These are phyloP conservation scores for Botrytis medusae DNA, from an alignment of 2,329 filamentous ascomycete species.

Conservation along the genomic window DNA sequence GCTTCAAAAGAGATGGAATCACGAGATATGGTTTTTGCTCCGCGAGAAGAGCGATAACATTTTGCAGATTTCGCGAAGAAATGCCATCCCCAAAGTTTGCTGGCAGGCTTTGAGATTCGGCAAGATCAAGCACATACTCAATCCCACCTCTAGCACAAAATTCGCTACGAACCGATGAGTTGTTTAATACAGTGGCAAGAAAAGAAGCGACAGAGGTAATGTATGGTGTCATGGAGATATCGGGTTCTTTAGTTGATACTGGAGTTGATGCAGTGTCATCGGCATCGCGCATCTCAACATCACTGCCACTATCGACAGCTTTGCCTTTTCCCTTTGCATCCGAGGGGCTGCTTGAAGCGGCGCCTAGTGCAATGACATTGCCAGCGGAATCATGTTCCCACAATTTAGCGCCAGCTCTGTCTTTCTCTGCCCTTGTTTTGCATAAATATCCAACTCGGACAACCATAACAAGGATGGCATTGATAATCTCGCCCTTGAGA, in stretches of 20 bases:
- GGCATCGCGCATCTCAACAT: conserved; percentile 67
- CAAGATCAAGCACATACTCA: conserved; percentile 80
- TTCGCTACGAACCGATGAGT: conserved; percentile 42
- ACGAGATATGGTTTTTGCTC: conserved; percentile 79
- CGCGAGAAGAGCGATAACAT: conserved; percentile 73
- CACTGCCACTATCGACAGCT: conserved; percentile 48
- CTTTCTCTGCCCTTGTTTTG: conserved; percentile 63
- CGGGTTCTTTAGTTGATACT: conserved; percentile 28
- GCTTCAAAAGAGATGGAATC: conserved; percentile 75
- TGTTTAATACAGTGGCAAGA: conserved; percentile 47
- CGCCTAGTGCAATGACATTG: conserved; percentile 58
- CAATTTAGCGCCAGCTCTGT: conserved; percentile 77
- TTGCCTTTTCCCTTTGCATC: conserved; percentile 45
- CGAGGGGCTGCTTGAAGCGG: conserved; percentile 32
- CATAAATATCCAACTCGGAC: conserved; percentile 76
- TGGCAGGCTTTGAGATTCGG: conserved; percentile 76
- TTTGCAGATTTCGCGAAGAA: conserved; percentile 68
- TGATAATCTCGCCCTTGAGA: conserved; percentile 76
- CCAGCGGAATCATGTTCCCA: conserved; percentile 61
- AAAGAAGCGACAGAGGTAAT: conserved; percentile 77
- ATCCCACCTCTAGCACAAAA: conserved; percentile 80
- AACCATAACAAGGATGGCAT: conserved; percentile 86
- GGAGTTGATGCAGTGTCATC: conserved; percentile 29
- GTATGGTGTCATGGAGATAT: conserved; percentile 49
- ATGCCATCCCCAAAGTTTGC: conserved; percentile 67